Percentiles rank a stretch among this genome's conserved stretches.
Conservation (phyloP, 2,329 filamentous ascomycete genomes). For the Colletotrichum chrysophilum region DNA sequence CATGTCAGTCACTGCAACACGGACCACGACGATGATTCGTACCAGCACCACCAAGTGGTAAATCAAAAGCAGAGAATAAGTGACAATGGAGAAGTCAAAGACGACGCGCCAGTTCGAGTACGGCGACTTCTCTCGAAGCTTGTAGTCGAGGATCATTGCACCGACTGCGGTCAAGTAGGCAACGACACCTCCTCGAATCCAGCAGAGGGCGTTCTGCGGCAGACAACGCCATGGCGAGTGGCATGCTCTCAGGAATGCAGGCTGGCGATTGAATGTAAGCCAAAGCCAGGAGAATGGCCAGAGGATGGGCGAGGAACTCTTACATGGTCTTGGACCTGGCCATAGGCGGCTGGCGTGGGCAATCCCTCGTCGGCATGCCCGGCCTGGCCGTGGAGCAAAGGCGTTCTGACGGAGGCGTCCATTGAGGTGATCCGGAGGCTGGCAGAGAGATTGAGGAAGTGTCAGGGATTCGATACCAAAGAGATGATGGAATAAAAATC, state of each 20-base stretch:
- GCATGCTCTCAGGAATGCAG: constrained; percentile 55
- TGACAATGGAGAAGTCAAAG: constrained; percentile 56
- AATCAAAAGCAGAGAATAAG: constrained; percentile 44
- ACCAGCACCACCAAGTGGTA: constrained; percentile 55
- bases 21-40: constrained; percentile 26
- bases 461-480: neutral
- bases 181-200: constrained; percentile 46
- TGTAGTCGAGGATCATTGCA: constrained; percentile 50
- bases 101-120: constrained; percentile 45
- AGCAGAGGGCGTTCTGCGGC: constrained; percentile 49
- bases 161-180: constrained; percentile 47
- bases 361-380: neutral
- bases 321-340: constrained; percentile 34
- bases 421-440: neutral
- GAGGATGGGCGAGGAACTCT: neutral
- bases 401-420: constrained; percentile 21
- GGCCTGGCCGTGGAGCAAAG: constrained; percentile 20
- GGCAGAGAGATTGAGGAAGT: neutral
- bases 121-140: constrained; percentile 44
- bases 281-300: neutral
- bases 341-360: constrained; percentile 20
- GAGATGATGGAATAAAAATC: neutral
- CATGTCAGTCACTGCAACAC: neutral
- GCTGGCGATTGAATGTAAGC: constrained; percentile 36
- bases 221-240: constrained; percentile 57